Conservation (phyloP, 1,284 basidiomycete genomes). For the Wallemia hederae region DNA sequence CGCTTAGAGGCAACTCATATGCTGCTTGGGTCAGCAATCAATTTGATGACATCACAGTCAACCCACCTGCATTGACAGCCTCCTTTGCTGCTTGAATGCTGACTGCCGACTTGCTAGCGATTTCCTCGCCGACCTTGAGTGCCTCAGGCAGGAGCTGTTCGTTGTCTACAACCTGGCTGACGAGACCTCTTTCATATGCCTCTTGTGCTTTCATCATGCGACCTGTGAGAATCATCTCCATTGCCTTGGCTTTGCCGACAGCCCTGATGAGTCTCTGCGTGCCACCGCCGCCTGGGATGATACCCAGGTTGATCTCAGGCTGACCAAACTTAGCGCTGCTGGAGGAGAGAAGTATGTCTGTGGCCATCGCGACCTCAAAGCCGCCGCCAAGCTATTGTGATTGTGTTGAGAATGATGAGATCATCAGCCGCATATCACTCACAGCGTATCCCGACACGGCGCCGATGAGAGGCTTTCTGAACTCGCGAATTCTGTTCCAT, state of each 20-base stretch:
- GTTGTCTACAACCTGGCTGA: constrained; percentile 38
- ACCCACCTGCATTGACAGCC: constrained; percentile 62
- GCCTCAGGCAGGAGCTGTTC: constrained; percentile 65
- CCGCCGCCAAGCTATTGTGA: constrained; percentile 54
- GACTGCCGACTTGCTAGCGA: constrained; percentile 57
- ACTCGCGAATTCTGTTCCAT: constrained; percentile 46
- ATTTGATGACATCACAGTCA: not conserved
- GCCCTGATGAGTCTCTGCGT: constrained; percentile 55
- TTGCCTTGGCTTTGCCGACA: constrained; percentile 75
- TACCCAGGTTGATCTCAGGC: constrained; percentile 88
- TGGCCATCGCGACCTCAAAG: constrained; percentile 85
- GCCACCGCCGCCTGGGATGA: constrained; percentile 69
- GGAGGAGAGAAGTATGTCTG: constrained; percentile 87
- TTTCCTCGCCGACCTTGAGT: constrained; percentile 44
- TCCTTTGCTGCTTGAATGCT: constrained; percentile 81
- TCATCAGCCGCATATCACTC: constrained; percentile 14
- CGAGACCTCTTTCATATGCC: constrained; percentile 59
- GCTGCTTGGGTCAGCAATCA: constrained; percentile 21
- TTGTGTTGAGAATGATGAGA: constrained; percentile 10
- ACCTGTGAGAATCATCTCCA: constrained; percentile 85
- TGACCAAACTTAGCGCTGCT: constrained; percentile 77
- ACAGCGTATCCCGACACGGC: constrained; percentile 89
- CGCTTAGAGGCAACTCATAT: constrained; percentile 46
- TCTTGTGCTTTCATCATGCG: constrained; percentile 49
- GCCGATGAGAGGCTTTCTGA: constrained; percentile 79